Percentiles rank a stretch among this genome's conserved stretches.
Evolutionary conservation across 1,139 yeast genomes (phyloP).

Genomic region (Tardiomyces digboiensis): DNA sequence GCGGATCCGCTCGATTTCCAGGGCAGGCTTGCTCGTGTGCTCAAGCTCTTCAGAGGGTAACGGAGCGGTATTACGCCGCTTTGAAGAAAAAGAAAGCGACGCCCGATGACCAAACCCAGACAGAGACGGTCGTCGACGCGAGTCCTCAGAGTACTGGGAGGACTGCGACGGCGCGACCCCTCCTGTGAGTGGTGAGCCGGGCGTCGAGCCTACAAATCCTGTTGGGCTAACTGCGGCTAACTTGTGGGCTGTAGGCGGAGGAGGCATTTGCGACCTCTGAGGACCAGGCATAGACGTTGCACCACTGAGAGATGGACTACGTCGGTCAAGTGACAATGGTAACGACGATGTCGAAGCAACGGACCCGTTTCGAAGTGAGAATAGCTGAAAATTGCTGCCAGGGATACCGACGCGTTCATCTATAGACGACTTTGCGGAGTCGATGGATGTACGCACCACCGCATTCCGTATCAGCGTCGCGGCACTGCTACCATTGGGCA

Average conservation of each 20-base stretch:
- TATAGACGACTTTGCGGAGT: not conserved
- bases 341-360: not conserved
- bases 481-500: not conserved
- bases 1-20: slow-evolving; percentile 19
- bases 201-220: not conserved
- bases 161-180: not conserved
- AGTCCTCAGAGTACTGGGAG: not conserved
- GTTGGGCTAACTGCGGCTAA: too few relatives aligned
- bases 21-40: slow-evolving; percentile 2
- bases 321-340: not conserved
- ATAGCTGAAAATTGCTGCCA: not conserved
- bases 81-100: not conserved
- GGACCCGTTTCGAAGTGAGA: not conserved
- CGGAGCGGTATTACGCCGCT: not conserved
- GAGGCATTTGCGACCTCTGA: not conserved
- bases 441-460: not conserved
- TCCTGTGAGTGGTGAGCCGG: not conserved
- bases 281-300: not conserved
- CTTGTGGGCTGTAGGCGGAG: not conserved
- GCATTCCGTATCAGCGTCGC: not conserved
- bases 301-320: not conserved
- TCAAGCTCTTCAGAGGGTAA: not conserved
- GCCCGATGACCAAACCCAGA: not conserved
- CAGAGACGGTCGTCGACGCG: not conserved
- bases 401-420: not conserved